Percentiles rank a stretch among this genome's conserved stretches.
phyloP scores from a whole-genome alignment of 1,284 basidiomycete species.

The Puccinia sorghi region DNA sequence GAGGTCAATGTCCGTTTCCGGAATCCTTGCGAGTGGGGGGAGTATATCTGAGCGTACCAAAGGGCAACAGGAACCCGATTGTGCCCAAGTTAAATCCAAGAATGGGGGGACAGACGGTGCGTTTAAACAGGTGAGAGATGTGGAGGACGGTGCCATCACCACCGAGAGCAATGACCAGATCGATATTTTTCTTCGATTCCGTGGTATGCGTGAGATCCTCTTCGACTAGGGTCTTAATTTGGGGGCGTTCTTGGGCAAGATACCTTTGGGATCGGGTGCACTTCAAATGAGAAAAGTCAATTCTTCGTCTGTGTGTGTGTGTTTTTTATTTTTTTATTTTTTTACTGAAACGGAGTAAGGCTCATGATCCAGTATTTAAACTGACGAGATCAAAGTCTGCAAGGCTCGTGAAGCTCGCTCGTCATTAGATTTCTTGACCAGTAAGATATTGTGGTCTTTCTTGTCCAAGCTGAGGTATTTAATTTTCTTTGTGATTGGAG shows the following conservation, averaged over 20 bases:
- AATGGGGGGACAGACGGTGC: slow-evolving; percentile 86
- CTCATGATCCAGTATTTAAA: neutral
- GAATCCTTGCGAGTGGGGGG: neutral
- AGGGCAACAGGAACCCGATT: slow-evolving; percentile 88
- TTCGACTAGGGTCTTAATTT: slow-evolving; percentile 75
- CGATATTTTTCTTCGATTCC: slow-evolving; percentile 61
- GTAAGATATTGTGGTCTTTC: slow-evolving; percentile 58
- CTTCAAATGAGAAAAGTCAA: slow-evolving; percentile 57
- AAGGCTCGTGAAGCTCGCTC: slow-evolving; percentile 60
- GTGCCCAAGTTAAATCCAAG: slow-evolving; percentile 96
- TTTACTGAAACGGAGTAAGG: slow-evolving; percentile 48
- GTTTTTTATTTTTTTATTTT: slow-evolving; percentile 56
- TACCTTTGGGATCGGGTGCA: slow-evolving; percentile 51
- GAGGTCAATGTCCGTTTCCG: neutral
- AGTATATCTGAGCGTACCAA: slow-evolving; percentile 64
- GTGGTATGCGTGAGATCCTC: slow-evolving; percentile 59
- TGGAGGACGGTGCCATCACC: slow-evolving; percentile 96
- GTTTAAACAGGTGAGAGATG: slow-evolving; percentile 85
- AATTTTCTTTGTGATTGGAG: slow-evolving; percentile 19
- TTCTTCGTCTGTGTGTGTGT: slow-evolving; percentile 1
- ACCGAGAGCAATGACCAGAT: slow-evolving; percentile 86
- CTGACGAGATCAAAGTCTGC: slow-evolving; percentile 59
- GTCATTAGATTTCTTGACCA: slow-evolving; percentile 63
- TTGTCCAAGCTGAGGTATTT: slow-evolving; percentile 52
- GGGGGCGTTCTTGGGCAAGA: slow-evolving; percentile 63